These are phyloP conservation scores for Fraxinus xanthoxyloides DNA, from an alignment of 305 asterid species.

Conservation along the genomic window DNA sequence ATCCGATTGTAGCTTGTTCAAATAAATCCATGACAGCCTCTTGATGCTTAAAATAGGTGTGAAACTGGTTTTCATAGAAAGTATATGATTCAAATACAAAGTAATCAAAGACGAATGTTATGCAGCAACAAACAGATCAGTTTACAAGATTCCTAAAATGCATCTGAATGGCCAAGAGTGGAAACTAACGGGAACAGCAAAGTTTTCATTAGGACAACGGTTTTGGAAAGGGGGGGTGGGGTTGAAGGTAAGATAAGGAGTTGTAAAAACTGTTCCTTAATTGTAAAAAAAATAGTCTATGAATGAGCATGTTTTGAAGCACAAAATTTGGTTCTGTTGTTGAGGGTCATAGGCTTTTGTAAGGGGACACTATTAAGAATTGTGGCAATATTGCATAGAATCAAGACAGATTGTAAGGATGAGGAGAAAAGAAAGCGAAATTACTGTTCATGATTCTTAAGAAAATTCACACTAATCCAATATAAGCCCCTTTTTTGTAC, in stretches of 20 bases:
- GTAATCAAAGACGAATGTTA: not conserved
- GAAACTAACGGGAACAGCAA: not conserved
- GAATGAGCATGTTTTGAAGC: slow-evolving; percentile 1
- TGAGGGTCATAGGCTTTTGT: not conserved
- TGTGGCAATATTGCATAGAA: not conserved
- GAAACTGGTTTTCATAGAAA: not conserved
- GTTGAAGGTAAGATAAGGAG: not conserved
- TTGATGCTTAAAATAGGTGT: not conserved
- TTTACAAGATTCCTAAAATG: not conserved
- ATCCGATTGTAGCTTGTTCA: not conserved
- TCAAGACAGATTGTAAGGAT: not conserved
- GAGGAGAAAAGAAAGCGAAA: not conserved
- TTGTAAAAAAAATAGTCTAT: not conserved
- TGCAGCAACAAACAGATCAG: not conserved
- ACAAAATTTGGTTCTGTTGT: not conserved
- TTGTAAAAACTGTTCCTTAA: not conserved
- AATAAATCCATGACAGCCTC: not conserved
- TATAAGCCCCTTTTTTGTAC: too few relatives aligned
- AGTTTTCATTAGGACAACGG: not conserved
- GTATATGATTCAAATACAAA: not conserved
- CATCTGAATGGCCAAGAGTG: not conserved
- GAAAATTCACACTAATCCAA: not conserved
- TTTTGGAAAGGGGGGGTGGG: not conserved
- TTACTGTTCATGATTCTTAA: not conserved
- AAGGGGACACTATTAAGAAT: not conserved